These are phyloP conservation scores for Boechera divaricarpa DNA, from an alignment of 345 rosid species.

Conservation along the genomic window DNA sequence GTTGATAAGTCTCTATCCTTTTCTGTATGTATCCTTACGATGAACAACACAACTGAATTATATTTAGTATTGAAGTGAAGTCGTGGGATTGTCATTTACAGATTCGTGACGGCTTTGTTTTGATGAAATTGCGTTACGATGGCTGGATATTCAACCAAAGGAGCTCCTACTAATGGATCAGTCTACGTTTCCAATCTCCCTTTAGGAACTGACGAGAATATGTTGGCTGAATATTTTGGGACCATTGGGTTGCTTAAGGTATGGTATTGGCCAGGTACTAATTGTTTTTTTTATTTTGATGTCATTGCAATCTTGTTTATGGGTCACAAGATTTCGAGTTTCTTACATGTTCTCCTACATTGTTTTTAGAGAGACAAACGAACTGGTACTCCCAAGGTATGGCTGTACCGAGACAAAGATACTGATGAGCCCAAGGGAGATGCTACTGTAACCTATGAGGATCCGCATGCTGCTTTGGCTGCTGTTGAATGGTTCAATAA, in stretches of 20 bases:
- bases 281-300: conserved; percentile 2
- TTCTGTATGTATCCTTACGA: neutral
- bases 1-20: neutral
- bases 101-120: conserved; percentile 35
- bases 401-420: conserved; percentile 86
- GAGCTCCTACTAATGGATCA: conserved; percentile 68
- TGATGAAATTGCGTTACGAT: conserved; percentile 65
- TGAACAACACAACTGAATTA: neutral
- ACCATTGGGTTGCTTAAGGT: conserved; percentile 98
- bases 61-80: neutral
- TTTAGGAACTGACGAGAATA: conserved; percentile 78
- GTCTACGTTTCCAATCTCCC: conserved; percentile 91
- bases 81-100: conserved; percentile 8
- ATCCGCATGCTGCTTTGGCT: conserved; percentile 96
- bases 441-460: conserved; percentile 97
- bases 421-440: conserved; percentile 97
- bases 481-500: conserved; percentile 98
- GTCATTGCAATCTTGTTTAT: conserved; percentile 3
- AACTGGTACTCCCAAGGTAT: conserved; percentile 86
- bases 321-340: neutral
- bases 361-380: conserved; percentile 80
- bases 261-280: conserved; percentile 50
- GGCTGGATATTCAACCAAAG: conserved; percentile 70
- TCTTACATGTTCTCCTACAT: neutral
- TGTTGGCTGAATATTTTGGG: conserved; percentile 92